Evolutionary conservation across 1,284 basidiomycete genomes (phyloP), one percentile per base, ranked within the genome.

Genomic region (Cutaneotrichosporon sp.): DNA sequence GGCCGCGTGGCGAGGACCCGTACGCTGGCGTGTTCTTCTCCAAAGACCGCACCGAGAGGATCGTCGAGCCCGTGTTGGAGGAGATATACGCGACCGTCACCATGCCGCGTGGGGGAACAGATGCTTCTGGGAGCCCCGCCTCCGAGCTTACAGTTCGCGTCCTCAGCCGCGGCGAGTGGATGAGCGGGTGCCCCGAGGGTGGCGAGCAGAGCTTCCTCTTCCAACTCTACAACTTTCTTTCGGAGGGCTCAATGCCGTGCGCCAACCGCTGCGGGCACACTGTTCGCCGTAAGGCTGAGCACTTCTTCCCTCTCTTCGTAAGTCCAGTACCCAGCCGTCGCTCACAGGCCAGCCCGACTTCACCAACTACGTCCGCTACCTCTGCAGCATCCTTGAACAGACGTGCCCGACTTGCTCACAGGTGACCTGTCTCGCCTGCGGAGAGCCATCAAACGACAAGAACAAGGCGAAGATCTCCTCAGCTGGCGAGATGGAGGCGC

Each of bases 111-210:
- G 45, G n/a, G 18, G 54, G 29, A 22, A 25, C 45, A 22, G 81
- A 49, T 75, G 73, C 16, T 78, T 77, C 53, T 83, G 85, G 64
- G 76, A 78, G 7, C 11, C n/a, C n/a, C 18, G 18, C 20, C 34
- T 58, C 47, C n/a, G 6, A 33, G n/a, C 18, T 54, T 31, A 38
- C 20, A 10, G 82, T 88, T 25, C 85, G 85, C 61, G 79, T 93
- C 43, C 86, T 95, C 84, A 87, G 87, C 24, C 89, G 90, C 75
- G 89, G 89, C n/a, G 87, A 92, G 72, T 95, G 92, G 92, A 95
- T 95, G 92, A 92, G 90, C 75, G 92, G 92, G 10, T 95, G 92
- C 77, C 91, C 92, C 0, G 92, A 95, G 77, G 91, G 90, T 62
- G 69, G 87, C 71, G 92, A 95, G 77, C 92, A 95, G 74, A 87